A percentile compares a stretch with the other conserved stretches of the same genome.
Evolutionary conservation across 306 rosid species (phyloP).

Genomic region (Prunus fruticosa): DNA sequence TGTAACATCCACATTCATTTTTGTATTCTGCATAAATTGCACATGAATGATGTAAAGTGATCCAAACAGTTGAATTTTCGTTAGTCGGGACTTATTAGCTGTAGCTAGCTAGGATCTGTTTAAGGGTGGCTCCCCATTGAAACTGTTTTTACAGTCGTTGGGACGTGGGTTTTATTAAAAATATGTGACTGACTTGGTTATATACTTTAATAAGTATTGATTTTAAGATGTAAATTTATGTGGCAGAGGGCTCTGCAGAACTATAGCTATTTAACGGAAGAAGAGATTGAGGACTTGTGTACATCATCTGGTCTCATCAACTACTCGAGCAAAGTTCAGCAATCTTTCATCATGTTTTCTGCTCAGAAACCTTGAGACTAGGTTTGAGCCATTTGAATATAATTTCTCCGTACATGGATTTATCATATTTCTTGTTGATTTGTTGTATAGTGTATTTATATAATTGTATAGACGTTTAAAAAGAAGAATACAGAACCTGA

Average conservation of each 20-base stretch:
- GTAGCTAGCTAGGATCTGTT: neutral
- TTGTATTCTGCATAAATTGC: neutral
- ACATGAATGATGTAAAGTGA: neutral
- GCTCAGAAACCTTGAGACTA: constrained; percentile 61
- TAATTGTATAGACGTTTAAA: constrained; percentile 22
- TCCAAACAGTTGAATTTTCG: neutral
- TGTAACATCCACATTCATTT: neutral
- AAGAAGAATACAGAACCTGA: constrained; percentile 19
- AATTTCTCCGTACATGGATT: constrained; percentile 19
- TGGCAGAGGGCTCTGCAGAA: constrained; percentile 46
- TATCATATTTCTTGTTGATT: constrained; percentile 12
- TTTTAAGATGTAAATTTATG: constrained; percentile 2
- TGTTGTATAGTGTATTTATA: constrained; percentile 23
- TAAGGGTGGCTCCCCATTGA: neutral
- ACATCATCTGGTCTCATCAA: constrained; percentile 77
- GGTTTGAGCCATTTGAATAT: constrained; percentile 31
- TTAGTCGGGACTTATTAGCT: neutral
- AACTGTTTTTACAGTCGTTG: constrained; percentile 1
- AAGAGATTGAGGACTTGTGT: constrained; percentile 71
- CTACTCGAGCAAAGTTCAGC: constrained; percentile 66
- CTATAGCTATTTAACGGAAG: constrained; percentile 47
- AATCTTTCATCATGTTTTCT: constrained; percentile 73
- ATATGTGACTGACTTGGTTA: constrained; percentile 3
- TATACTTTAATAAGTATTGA: constrained; percentile 14
- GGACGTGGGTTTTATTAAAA: neutral